Evolutionary conservation across 495 filamentous ascomycete species (phyloP), one percentile per base, ranked within the genome.

Genomic region (Friedmanniomyces simplex): DNA sequence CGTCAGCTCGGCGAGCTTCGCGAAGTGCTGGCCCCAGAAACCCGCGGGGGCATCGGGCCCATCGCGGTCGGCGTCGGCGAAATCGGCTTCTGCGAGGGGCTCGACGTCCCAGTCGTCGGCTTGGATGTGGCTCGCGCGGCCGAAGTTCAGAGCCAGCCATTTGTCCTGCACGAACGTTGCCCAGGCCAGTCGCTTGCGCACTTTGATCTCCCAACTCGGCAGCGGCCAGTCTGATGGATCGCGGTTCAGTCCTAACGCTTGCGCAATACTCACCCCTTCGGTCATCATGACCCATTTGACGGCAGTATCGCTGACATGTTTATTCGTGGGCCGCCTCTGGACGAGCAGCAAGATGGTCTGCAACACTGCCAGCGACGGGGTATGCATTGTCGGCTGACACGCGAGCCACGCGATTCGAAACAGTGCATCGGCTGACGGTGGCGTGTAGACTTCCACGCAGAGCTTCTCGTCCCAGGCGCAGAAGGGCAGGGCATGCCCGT

Each of bases 241-340:
- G 50, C 81, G 75, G 59, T 82, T 75, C 10, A 83, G 70, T 18
- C 79, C 80, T 2, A 83, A 71, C 63, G 88, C 83, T 68, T 91
- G 87, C 41, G 59, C 59, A 5, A 62, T 28, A 42, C 54, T 57
- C 2, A 57, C 49, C 2, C 54, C 59, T 2, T 49, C 34, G 32
- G 16, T 32, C 54, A 62, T 62, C 54, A 62, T 53, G 14, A 58
- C 59, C 36, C 58, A 52, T 36, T 57, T 59, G 22, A 52, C 42
- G 12, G 62, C 59, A 1, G 62, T 62, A 36, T 64, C 58, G 42
- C 59, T 64, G 41, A 64, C 50, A 32, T 61, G 41, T 30, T 61
- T 60, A 50, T 64, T 62, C 14, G 62, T 64, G n/a, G 62, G 62
- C 37, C 58, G 37, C 1, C 62, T 36, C 43, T 64, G 62, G 2